Evolutionary conservation across 768 basidiomycete species (phyloP).

Genomic region (Pleurotus ostreatus): DNA sequence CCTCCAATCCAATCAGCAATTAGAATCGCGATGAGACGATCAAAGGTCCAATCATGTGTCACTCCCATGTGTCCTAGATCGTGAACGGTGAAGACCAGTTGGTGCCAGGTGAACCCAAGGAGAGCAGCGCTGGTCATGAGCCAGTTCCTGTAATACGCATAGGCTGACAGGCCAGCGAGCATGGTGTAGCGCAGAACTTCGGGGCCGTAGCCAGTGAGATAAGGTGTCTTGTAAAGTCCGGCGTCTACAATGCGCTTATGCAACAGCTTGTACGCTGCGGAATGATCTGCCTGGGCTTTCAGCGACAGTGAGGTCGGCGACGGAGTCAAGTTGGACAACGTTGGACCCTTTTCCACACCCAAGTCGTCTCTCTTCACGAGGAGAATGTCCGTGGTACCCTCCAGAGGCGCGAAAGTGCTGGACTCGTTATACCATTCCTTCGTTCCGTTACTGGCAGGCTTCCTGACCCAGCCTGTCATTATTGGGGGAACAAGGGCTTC

Average conservation of each 20-base stretch:
- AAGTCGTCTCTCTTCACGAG: conserved; percentile 47
- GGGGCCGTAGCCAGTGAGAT: conserved; percentile 84
- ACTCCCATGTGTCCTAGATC: conserved; percentile 96
- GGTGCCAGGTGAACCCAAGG: conserved; percentile 93
- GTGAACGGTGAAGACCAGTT: conserved; percentile 87
- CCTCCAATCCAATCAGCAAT: conserved; percentile 90
- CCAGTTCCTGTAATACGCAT: conserved; percentile 62
- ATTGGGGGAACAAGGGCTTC: conserved; percentile 81
- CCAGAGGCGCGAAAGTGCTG: conserved; percentile 29
- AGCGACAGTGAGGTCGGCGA: conserved; percentile 52
- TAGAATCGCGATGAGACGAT: conserved; percentile 74
- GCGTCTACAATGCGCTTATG: conserved; percentile 71
- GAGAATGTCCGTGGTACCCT: conserved; percentile 49
- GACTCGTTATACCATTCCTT: conserved; percentile 68
- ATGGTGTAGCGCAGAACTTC: conserved; percentile 78
- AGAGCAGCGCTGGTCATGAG: conserved; percentile 71
- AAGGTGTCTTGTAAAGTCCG: conserved; percentile 83
- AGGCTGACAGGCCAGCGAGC: conserved; percentile 54
- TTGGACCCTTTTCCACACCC: conserved; percentile 21
- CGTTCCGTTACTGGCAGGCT: conserved; percentile 27
- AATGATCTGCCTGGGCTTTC: conserved; percentile 60
- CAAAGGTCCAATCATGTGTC: conserved; percentile 79
- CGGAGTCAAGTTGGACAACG: conserved; percentile 48
- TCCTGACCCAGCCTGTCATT: conserved; percentile 78
- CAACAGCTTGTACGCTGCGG: conserved; percentile 75